phyloP scores from a whole-genome alignment of 2,329 filamentous ascomycete species.

The Chaetomium globosum region DNA sequence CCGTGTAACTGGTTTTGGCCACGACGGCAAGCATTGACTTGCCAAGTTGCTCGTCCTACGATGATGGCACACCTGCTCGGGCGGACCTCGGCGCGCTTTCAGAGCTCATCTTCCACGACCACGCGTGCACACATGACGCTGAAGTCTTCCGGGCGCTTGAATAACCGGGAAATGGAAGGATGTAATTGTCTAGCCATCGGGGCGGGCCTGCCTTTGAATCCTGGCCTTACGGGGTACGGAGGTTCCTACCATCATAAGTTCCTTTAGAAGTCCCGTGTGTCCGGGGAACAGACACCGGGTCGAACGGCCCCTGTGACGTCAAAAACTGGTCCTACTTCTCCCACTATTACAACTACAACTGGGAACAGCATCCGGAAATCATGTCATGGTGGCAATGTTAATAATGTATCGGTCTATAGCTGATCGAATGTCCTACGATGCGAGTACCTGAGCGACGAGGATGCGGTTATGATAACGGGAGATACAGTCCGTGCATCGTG shows the following conservation, averaged over 20 bases:
- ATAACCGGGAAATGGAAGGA: not conserved
- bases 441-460: no score
- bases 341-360: not conserved
- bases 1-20: not conserved
- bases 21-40: constrained; percentile 7
- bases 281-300: no score
- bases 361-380: no score
- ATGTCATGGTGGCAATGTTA: no score
- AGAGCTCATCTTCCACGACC: not conserved
- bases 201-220: no score
- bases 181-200: not conserved
- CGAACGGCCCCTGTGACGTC: not conserved
- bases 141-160: not conserved
- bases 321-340: not conserved
- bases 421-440: no score
- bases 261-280: no score
- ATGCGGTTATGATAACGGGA: no score
- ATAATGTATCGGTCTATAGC: no score
- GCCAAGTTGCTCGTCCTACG: constrained; percentile 4
- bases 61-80: not conserved
- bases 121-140: not conserved
- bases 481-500: not conserved
- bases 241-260: no score
- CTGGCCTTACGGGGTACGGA: no score
- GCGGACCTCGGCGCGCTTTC: not conserved